Base-by-base conservation (phyloP, 2,329 filamentous ascomycete genomes). In the Penicillium expansum region DNA sequence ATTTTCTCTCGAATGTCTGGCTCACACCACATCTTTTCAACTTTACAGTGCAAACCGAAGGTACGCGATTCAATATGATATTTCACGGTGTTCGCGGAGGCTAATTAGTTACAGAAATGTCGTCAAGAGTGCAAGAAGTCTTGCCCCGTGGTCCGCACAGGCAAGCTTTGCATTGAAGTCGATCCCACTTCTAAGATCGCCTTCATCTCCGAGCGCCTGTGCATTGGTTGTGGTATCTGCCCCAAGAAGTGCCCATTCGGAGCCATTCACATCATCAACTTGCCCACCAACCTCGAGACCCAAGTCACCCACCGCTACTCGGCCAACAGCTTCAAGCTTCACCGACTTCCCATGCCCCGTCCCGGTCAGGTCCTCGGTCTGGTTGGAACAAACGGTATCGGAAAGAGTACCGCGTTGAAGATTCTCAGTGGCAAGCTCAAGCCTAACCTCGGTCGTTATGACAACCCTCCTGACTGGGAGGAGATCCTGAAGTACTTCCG, bases 221-320 rank as follows among this genome's bases (percentile, higher is more conserved):
- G 93, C 76, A 97, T 97, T 71, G 94, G 94, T 77, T 99, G 95
- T 74, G 95, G 94, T 87, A 99, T 99, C 80, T 99, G 95, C 78
- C 92, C 93, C 43, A 99, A 99, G 83, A 97, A 97, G 78, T 99
- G 94, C 77, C 94, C 94, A 16, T 99, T 99, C 78, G 89, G 92
- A 73, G 94, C 94, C 65, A 99, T 99, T 79, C 95, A 93, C 76
- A 99, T 99, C 77, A 99, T 99, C 91, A 99, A 99, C 82, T 82
- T 99, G 83, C 94, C 95, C 68, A 99, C 94, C 76, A 99, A 99
- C 80, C 89, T 99, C 77, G 94, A 99, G 78, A 95, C 89, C 65
- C 90, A 97, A 77, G 92, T 99, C 72, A 97, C 94, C 67, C 95
- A 99, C 77, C 90, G 94, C 74, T 99, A 99, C 82, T 96, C 93